Conservation (phyloP, 345 rosid species). For the Geranium brycei region DNA sequence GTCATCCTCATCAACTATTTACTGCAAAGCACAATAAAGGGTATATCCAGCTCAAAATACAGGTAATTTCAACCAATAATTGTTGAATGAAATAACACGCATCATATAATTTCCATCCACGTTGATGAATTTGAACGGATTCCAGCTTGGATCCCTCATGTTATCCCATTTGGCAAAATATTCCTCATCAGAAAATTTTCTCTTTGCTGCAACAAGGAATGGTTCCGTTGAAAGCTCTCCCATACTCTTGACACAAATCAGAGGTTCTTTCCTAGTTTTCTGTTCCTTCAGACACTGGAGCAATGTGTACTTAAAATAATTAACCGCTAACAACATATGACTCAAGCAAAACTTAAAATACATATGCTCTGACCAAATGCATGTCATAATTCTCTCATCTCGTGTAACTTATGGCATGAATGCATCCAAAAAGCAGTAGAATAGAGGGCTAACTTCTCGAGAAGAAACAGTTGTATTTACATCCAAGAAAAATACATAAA, state of each 20-base stretch:
- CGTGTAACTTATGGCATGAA: not conserved
- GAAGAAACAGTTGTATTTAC: not conserved
- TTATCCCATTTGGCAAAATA: constrained; percentile 23
- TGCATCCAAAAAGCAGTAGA: not conserved
- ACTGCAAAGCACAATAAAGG: constrained; percentile 11
- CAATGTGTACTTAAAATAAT: constrained; percentile 10
- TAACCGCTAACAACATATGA: not conserved
- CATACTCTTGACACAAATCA: constrained; percentile 43
- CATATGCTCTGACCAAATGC: not conserved
- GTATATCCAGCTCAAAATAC: not conserved
- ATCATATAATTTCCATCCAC: constrained; percentile 23
- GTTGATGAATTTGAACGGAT: constrained; percentile 31
- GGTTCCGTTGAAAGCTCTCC: constrained; percentile 37
- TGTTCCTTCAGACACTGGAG: constrained; percentile 21
- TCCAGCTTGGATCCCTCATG: constrained; percentile 36
- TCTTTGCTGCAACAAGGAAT: constrained; percentile 26
- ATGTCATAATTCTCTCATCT: not conserved
- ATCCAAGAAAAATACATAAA: not conserved
- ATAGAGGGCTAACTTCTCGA: not conserved
- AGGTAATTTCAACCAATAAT: not conserved
- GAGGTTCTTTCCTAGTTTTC: constrained; percentile 2
- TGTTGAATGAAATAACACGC: constrained; percentile 1
- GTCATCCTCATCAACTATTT: constrained; percentile 30
- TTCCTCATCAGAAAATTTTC: constrained; percentile 19
- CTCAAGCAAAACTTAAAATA: not conserved